Evolutionary conservation across 768 basidiomycete genomes (phyloP), one percentile per base, ranked within the genome.

Genomic region (Pleurotus citrinopileatus): DNA sequence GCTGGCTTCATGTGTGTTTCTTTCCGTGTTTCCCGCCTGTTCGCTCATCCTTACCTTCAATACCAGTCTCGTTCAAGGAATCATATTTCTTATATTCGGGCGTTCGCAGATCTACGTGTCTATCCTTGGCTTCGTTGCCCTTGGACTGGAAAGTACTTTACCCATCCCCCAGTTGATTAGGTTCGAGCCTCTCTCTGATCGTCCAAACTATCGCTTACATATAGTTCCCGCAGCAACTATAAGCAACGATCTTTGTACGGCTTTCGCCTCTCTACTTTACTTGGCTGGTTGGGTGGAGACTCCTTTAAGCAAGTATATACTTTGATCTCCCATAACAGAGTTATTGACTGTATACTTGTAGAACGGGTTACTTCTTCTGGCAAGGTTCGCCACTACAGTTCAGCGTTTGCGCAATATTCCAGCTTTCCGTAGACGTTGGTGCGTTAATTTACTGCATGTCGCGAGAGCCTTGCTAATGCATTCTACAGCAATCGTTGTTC

Each of bases 271-370:
- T 89, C 90, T 5, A 94, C 91, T 2, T 68, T 94, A 45, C 63
- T 91, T 29, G 91, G 91, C 26, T 93, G 91, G 91, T 71, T 82
- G 42, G 89, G 87, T 55, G 91, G 91, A 58, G 91, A 94, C 68
- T 68, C 82, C 15, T 93, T 90, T 81, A 94, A 94, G 91, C 91
- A 61, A 57, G 77, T 57, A 55, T 61, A 37, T 53, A 44, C 43
- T 23, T 51, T 22, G 55, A 54, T 27, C 36, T 36, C 13, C 12
- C 12, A 22, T 20, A 15, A 10, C 55, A 50, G 23, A 29, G 25
- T 46, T 6, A 26, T 51, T 7, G 37, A 37, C 38, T 25, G 42
- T 52, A 6, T 59, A 52, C 43, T 25, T 26, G 3, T 61, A 94
- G 91, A 65, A 83, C 86, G 9, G 76, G 78, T 2, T 94, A 94